Percentiles rank a stretch among this genome's conserved stretches.
These are phyloP conservation scores for Alternaria infectoria DNA, from an alignment of 2,329 filamentous ascomycete genomes.

Conservation along the genomic window DNA sequence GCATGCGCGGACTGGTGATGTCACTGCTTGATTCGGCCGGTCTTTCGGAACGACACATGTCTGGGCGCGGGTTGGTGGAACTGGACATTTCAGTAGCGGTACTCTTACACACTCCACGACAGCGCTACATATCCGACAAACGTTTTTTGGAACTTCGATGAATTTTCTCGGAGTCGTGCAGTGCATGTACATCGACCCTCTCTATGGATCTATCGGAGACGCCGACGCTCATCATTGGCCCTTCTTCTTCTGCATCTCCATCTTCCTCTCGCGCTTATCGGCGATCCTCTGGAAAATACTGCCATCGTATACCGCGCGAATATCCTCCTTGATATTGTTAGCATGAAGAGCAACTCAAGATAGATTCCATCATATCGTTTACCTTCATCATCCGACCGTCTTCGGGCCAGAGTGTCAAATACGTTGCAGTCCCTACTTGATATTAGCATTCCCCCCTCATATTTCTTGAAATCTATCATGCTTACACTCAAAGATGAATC, in stretches of 20 bases:
- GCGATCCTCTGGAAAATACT: slow-evolving; percentile 55
- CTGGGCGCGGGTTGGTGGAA: background rate
- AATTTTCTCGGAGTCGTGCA: background rate
- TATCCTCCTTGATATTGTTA: slow-evolving; percentile 53
- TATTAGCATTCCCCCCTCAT: background rate
- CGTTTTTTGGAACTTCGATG: no score
- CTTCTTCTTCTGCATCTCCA: background rate
- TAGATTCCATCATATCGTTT: background rate
- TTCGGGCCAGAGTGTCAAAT: slow-evolving; percentile 61
- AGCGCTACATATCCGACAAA: background rate
- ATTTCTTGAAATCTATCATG: slow-evolving; percentile 12
- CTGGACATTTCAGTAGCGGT: background rate
- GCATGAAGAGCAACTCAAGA: background rate
- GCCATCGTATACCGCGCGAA: slow-evolving; percentile 60
- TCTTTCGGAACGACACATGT: background rate
- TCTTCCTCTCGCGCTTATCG: slow-evolving; percentile 10
- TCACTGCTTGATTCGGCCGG: background rate
- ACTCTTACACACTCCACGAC: background rate
- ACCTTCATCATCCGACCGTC: slow-evolving; percentile 62
- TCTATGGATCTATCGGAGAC: background rate
- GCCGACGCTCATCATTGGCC: background rate
- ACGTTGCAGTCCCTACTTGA: slow-evolving; percentile 55
- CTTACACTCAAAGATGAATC: slow-evolving; percentile 52
- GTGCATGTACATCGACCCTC: background rate
- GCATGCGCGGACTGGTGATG: background rate